Conservation (phyloP, 208 protist genomes). For the Phytomonas sp. region DNA sequence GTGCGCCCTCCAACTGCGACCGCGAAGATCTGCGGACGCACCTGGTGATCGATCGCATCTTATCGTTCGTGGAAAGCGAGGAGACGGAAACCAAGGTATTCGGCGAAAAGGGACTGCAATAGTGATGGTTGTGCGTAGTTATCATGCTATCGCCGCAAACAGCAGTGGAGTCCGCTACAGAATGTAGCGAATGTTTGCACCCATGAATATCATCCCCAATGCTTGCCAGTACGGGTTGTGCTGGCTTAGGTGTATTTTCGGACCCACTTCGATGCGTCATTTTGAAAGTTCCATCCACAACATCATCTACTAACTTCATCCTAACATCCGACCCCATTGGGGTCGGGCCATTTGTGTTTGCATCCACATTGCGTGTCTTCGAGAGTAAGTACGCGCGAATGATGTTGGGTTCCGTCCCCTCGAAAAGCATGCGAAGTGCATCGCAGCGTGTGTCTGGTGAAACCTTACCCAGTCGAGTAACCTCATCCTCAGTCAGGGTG, state of each 20-base stretch:
- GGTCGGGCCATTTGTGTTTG: neutral
- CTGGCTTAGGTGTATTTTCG: neutral
- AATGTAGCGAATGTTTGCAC: neutral
- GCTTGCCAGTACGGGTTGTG: neutral
- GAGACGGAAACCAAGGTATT: neutral
- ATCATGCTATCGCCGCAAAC: neutral
- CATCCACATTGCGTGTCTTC: neutral
- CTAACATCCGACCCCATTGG: neutral
- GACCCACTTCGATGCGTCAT: neutral
- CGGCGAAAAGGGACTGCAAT: neutral
- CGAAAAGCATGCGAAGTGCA: conserved; percentile 54
- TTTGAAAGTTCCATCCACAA: neutral
- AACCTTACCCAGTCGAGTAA: conserved; percentile 17
- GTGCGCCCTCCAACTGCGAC: too few relatives aligned
- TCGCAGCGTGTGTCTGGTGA: conserved; percentile 38
- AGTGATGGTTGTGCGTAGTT: neutral
- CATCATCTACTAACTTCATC: neutral
- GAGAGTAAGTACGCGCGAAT: conserved; percentile 37
- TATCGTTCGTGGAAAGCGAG: neutral
- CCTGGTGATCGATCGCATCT: too few relatives aligned
- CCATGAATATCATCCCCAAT: neutral
- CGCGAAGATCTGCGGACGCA: too few relatives aligned
- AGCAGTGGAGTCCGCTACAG: neutral
- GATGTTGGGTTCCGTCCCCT: conserved; percentile 27
- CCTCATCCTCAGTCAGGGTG: conserved; percentile 24